Evolutionary conservation across 306 rosid genomes (phyloP), one percentile per base, ranked within the genome.

Genomic region (Acacia acuminata): DNA sequence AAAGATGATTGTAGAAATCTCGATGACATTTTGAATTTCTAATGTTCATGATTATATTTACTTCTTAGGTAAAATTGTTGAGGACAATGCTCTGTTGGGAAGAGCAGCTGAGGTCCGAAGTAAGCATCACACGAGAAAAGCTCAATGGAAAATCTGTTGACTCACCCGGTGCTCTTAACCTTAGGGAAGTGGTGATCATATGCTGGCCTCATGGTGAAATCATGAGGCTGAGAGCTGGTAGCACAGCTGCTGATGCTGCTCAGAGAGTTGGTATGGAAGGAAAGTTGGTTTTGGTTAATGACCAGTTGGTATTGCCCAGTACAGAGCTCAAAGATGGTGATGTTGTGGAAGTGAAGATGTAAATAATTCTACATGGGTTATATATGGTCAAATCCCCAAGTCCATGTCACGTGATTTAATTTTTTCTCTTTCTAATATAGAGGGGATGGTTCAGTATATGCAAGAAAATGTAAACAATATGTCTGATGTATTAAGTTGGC

Each of bases 221-320:
- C 74, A 86, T 90, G 93, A 87, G 99, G 90, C 80, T 95, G 79
- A 88, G 85, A 45, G 87, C 92, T 9, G 98, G 99, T 73, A 95
- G 97, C 90, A 95, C 98, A 4, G 98, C 97, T n/a, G 89, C 97
- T 43, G 99, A 93, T 88, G 98, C 99, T 47, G 99, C 99, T 66
- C 90, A 88, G 70, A 92, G 97, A 78, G 93, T 82, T n/a, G 99
- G 99, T 81, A 84, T 85, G 55, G 99, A 90, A 20, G 99, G 99
- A 75, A 93, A 84, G 86, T 84, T 93, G 84, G 97, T 93, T 79
- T 87, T 92, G 87, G 90, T 95, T 45, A 92, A 95, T 80, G 98
- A 98, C 69, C 96, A 92, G 60, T 86, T 87, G 38, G 97, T 90
- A 43, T 85, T 92, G 77, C 99, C 98, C 67, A 78, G 82, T 82